Base-by-base conservation (phyloP, 495 filamentous ascomycete genomes). In the Geoglossum glabrum region DNA sequence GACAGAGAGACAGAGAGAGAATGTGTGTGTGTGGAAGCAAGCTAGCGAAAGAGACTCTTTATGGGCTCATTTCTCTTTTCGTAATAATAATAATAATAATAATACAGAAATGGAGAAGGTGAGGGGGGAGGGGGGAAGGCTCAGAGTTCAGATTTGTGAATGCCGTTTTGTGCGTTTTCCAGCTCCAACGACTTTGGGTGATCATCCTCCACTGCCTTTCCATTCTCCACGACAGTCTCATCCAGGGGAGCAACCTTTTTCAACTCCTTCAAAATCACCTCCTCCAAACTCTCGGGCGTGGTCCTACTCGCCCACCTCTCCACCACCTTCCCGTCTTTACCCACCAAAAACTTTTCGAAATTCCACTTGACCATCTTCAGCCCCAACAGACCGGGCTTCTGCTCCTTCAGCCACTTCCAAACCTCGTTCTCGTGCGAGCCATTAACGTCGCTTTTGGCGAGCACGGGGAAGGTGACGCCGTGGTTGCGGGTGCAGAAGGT, bases 341-440 rank as follows among this genome's bases (percentile, higher is more conserved):
- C 82, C 57, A 97, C 74, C 61, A 98, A 71, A 69, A 95, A 97
- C 78, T 98, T 98, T 75, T 98, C 93, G 70, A 94, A 93, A 68
- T 90, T 95, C 87, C 90, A 95, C 83, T 94, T 93, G 63, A 98
- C 75, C 36, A 82, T 66, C 81, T 90, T 89, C 65, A 96, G 61
- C 23, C 92, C 92, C 66, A 95, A 64, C 6, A 95, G 51, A 19
- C 93, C 90, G 0, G 92, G 81, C 71, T 84, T 79, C 72, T 86
- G 74, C 34, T 75, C 74, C 80, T 97, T 99, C 71, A 99, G 69
- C 82, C 86, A 97, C 6, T 8, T 1, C 4, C 5, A 52, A 3
- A 52, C 23, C 7, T 1, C 1, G 23, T 66, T 84, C 78, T 87
- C 87, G 8, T 82, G 72, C 43, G 79, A 76, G 61, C 92, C 92